Conservation (phyloP, 306 rosid species). For the Glycine latifolia region DNA sequence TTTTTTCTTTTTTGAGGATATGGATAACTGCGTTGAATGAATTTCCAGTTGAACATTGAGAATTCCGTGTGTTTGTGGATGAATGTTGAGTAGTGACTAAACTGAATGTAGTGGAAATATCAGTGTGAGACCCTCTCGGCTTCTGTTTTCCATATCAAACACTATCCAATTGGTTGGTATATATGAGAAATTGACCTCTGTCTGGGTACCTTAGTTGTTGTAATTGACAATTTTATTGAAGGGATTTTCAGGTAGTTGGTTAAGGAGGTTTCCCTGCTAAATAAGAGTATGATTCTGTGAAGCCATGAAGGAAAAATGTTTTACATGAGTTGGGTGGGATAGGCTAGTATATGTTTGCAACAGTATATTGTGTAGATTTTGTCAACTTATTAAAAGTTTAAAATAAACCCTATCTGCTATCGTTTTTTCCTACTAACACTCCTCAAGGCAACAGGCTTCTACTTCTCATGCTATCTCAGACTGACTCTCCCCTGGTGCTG, state of each 20-base stretch:
- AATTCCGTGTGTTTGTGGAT: neutral
- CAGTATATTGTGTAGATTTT: conserved; percentile 2
- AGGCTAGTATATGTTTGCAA: conserved; percentile 5
- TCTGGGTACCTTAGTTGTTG: neutral
- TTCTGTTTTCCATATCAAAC: too few species aligned
- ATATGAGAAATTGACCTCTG: neutral
- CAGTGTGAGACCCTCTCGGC: neutral
- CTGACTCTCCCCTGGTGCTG: neutral
- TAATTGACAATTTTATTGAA: neutral
- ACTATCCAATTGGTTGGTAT: too few species aligned
- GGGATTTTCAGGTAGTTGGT: neutral
- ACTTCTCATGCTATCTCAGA: neutral
- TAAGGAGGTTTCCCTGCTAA: conserved; percentile 31
- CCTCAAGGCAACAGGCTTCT: neutral
- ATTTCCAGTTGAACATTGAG: neutral
- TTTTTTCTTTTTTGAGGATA: too few species aligned
- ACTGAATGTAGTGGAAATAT: neutral
- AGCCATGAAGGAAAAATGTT: neutral
- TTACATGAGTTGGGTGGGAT: neutral
- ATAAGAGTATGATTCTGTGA: neutral
- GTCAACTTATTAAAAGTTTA: neutral
- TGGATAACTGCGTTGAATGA: neutral
- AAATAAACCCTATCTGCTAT: conserved; percentile 7
- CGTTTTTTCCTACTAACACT: conserved; percentile 4
- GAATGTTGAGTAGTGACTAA: neutral